Evolutionary conservation across 2,329 filamentous ascomycete genomes (phyloP), one percentile per base, ranked within the genome.

Genomic region (Exophiala aquamarina): DNA sequence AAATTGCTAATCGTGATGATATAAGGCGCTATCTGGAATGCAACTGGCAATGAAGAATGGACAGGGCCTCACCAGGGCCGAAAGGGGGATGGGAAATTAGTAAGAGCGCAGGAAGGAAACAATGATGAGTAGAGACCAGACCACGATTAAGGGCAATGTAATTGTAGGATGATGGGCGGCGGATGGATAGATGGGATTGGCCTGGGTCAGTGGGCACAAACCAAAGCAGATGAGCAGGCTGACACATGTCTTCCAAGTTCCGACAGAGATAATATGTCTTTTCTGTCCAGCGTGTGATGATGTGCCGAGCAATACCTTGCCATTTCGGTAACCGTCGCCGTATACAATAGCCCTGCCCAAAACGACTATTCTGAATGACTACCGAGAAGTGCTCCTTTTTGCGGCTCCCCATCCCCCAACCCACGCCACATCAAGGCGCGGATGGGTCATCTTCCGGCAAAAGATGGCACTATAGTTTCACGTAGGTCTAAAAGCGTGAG

Each of bases 1-100:
- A 31, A 23, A 51, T 54, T 47, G 51, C 44, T 54, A 51, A 54
- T 46, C 52, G 37, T 49, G 48, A 49, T 54, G 48, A 54, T 54
- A 54, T 51, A 54, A 54, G 40, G 41, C 45, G 36, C 44, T 34
- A 37, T 41, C 11, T 46, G 15, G 34, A 26, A n/a, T n/a, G n/a
- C n/a, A n/a, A n/a, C n/a, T n/a, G n/a, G n/a, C n/a, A n/a, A n/a
- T n/a, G n/a, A n/a, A n/a, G 18, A 35, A 26, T 44, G 29, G 31
- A 49, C 29, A 46, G 41, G 32, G 49, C 29, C 32, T 4, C 39
- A 44, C 18, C 49, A 45, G 29, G 23, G 29, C 26, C 29, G 36
- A 35, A 47, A 46, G 28, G 42, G 32, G 36, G 47, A 40, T 43
- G 44, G 44, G 50, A 50, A 48, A 21, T 54, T 54, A 49, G 52